phyloP scores from a whole-genome alignment of 805 yeast genomes.

The Teunomyces atbi region DNA sequence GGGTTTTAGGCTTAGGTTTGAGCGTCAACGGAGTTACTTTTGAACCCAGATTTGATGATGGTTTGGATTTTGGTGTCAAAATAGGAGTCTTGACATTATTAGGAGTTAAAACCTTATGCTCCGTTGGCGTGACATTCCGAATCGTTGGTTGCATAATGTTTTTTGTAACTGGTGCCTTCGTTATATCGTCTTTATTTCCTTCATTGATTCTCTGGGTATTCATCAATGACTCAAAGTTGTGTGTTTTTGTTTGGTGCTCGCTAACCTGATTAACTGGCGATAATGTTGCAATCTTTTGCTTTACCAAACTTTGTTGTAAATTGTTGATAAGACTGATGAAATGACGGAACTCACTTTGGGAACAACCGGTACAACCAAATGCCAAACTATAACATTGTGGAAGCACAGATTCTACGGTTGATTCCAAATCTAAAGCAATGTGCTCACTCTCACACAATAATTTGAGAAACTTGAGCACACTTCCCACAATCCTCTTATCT shows the following conservation, averaged over 20 bases:
- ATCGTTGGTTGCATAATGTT: slow-evolving; percentile 20
- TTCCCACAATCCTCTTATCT: slow-evolving; percentile 60
- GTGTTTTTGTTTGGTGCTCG: background rate
- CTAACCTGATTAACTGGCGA: background rate
- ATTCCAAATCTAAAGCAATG: slow-evolving; percentile 29
- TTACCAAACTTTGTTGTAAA: slow-evolving; percentile 15
- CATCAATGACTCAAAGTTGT: slow-evolving; percentile 28
- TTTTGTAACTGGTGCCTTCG: slow-evolving; percentile 21
- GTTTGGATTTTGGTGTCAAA: slow-evolving; percentile 1
- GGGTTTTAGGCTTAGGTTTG: slow-evolving; percentile 11
- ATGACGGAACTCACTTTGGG: slow-evolving; percentile 28
- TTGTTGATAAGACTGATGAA: slow-evolving; percentile 23
- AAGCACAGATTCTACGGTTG: slow-evolving; percentile 25
- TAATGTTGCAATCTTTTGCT: slow-evolving; percentile 11
- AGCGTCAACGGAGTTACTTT: slow-evolving; percentile 6
- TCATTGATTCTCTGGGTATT: slow-evolving; percentile 26
- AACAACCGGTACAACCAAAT: slow-evolving; percentile 40
- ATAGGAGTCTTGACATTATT: background rate
- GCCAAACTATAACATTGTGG: slow-evolving; percentile 29
- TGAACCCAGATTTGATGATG: background rate
- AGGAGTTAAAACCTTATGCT: background rate
- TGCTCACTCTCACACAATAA: slow-evolving; percentile 49
- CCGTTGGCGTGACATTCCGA: background rate
- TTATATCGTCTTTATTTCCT: slow-evolving; percentile 20
- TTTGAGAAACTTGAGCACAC: slow-evolving; percentile 49